phyloP scores from a whole-genome alignment of 2,329 filamentous ascomycete species.

The Pleurostoma richardsiae region DNA sequence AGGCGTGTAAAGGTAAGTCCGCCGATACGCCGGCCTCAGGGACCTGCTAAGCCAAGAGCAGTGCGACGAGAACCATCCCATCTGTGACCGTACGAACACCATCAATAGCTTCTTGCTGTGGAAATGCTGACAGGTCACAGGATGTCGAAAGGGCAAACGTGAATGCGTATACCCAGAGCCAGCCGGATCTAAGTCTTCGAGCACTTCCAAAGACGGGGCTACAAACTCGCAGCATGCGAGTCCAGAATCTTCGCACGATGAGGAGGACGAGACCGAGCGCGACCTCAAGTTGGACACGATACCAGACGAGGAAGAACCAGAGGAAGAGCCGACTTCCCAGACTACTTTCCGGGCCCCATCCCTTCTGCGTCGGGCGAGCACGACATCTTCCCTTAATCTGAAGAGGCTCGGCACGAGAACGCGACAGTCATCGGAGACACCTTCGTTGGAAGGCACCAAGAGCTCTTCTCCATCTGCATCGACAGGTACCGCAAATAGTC shows the following conservation, averaged over 20 bases:
- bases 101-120: background rate
- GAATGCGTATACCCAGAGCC: conserved; percentile 87
- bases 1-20: conserved; percentile 70
- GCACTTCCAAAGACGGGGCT: conserved; percentile 29
- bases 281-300: conserved; percentile 46
- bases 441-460: conserved; percentile 44
- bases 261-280: conserved; percentile 41
- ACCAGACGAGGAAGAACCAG: conserved; percentile 47
- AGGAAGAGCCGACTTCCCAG: conserved; percentile 17
- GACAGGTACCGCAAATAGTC: conserved; percentile 32
- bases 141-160: conserved; percentile 86
- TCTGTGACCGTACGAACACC: conserved; percentile 66
- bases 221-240: conserved; percentile 35
- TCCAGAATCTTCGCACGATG: conserved; percentile 48
- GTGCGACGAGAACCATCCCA: conserved; percentile 86
- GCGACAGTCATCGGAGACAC: conserved; percentile 47
- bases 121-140: conserved; percentile 32
- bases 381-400: conserved; percentile 28
- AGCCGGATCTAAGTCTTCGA: conserved; percentile 36
- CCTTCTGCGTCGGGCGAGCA: conserved; percentile 27
- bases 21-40: background rate
- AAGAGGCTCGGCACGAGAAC: conserved; percentile 23
- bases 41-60: conserved; percentile 31
- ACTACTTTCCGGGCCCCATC: conserved; percentile 15
- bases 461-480: conserved; percentile 50